These are phyloP conservation scores for Saururus chinensis DNA, from an alignment of 164 flowering plant genomes.

Conservation along the genomic window DNA sequence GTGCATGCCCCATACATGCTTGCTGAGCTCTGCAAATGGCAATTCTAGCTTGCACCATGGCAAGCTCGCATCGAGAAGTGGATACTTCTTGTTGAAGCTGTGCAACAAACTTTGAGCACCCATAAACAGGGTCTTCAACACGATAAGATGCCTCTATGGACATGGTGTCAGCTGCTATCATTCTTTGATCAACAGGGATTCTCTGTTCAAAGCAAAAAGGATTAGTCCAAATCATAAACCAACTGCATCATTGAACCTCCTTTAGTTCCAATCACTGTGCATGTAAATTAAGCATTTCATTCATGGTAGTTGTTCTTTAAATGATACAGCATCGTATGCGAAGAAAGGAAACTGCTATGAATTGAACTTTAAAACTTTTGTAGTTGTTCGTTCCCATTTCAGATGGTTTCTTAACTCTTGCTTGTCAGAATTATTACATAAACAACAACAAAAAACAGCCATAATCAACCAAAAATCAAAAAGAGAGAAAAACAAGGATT, in stretches of 20 bases:
- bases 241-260: too few relatives aligned
- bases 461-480: too few relatives aligned
- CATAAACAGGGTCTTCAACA: slow-evolving; percentile 28
- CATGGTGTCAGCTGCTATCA: slow-evolving; percentile 25
- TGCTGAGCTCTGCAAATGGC: slow-evolving; percentile 7
- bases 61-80: slow-evolving; percentile 10
- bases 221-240: too few relatives aligned
- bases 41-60: slow-evolving; percentile 13
- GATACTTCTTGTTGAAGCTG: slow-evolving; percentile 23
- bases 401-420: too few relatives aligned
- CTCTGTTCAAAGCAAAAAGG: slow-evolving; percentile 11
- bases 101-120: slow-evolving; percentile 18
- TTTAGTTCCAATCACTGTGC: not conserved
- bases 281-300: not conserved
- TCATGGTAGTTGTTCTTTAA: not conserved
- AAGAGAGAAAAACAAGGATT: too few relatives aligned
- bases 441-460: too few relatives aligned
- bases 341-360: too few relatives aligned
- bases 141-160: slow-evolving; percentile 17
- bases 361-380: too few relatives aligned
- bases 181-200: slow-evolving; percentile 17
- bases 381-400: too few relatives aligned
- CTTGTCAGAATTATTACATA: too few relatives aligned
- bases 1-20: not conserved
- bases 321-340: too few relatives aligned